phyloP scores from a whole-genome alignment of 73 alveolate species.

The Paramecium caudatum region DNA sequence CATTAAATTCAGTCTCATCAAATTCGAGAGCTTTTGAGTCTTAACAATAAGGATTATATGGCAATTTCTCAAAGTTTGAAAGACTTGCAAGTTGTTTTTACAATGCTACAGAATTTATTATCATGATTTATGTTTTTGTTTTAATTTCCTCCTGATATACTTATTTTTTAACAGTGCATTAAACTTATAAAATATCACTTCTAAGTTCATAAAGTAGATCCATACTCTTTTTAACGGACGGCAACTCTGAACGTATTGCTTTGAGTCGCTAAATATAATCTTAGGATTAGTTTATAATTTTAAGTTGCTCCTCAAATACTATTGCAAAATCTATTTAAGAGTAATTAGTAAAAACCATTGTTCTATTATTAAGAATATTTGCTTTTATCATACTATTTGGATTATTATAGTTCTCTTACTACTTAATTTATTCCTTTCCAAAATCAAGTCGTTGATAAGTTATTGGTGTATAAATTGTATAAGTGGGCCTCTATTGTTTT shows the following conservation, averaged over 20 bases:
- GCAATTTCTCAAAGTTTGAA: too few species aligned
- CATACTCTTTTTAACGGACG: not conserved
- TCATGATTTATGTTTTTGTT: not conserved
- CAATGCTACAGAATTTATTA: too few species aligned
- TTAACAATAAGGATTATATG: too few species aligned
- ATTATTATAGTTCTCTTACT: not conserved
- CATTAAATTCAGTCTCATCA: too few species aligned
- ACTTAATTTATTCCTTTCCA: too few species aligned
- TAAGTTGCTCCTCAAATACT: not conserved
- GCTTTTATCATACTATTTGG: slow-evolving; percentile 2
- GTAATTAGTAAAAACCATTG: slow-evolving; percentile 25
- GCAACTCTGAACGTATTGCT: not conserved
- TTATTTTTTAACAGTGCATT: not conserved
- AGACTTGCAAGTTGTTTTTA: too few species aligned
- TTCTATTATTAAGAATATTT: not conserved
- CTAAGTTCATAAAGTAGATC: not conserved
- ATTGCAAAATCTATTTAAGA: slow-evolving; percentile 1
- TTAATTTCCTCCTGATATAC: not conserved
- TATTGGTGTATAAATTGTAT: too few species aligned
- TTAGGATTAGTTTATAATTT: not conserved
- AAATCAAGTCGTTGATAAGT: too few species aligned
- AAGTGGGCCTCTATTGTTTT: too few species aligned
- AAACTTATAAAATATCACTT: not conserved
- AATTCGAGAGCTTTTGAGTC: too few species aligned
- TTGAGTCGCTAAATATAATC: not conserved